phyloP scores from a whole-genome alignment of 1,139 yeast species.

The Yamadazyma aaseri region DNA sequence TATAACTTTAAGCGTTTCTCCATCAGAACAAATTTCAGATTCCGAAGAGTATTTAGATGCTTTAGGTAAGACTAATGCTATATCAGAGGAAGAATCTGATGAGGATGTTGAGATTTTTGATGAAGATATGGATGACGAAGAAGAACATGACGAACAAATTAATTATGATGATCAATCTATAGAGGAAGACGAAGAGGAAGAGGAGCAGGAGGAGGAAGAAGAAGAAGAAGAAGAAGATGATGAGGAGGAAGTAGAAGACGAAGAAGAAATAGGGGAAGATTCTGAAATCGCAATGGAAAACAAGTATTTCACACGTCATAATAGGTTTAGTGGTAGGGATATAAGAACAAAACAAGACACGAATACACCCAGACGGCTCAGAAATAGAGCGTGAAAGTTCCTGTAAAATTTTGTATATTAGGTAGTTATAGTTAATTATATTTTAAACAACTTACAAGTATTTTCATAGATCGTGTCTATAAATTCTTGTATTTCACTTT shows the following conservation, averaged over 20 bases:
- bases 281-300: neutral
- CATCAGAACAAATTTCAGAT: too few species aligned
- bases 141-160: slow-evolving; percentile 11
- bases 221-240: slow-evolving; percentile 1
- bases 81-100: slow-evolving; percentile 12
- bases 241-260: slow-evolving; percentile 15
- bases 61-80: too few species aligned
- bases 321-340: neutral
- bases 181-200: slow-evolving; percentile 8
- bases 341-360: too few species aligned
- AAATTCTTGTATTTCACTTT: slow-evolving; percentile 49
- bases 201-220: slow-evolving; percentile 3
- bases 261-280: too few species aligned
- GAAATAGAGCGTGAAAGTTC: slow-evolving; percentile 6
- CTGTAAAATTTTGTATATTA: slow-evolving; percentile 5
- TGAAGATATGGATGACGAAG: slow-evolving; percentile 12
- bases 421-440: slow-evolving; percentile 13
- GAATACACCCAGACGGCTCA: slow-evolving; percentile 9
- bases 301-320: neutral
- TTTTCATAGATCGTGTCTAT: slow-evolving; percentile 65
- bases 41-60: slow-evolving; percentile 6
- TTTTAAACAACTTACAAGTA: slow-evolving; percentile 55
- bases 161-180: slow-evolving; percentile 2
- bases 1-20: too few species aligned
- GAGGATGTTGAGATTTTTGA: slow-evolving; percentile 13